Conservation (phyloP, 2,329 filamentous ascomycete genomes). For the Bipolaris cookei region DNA sequence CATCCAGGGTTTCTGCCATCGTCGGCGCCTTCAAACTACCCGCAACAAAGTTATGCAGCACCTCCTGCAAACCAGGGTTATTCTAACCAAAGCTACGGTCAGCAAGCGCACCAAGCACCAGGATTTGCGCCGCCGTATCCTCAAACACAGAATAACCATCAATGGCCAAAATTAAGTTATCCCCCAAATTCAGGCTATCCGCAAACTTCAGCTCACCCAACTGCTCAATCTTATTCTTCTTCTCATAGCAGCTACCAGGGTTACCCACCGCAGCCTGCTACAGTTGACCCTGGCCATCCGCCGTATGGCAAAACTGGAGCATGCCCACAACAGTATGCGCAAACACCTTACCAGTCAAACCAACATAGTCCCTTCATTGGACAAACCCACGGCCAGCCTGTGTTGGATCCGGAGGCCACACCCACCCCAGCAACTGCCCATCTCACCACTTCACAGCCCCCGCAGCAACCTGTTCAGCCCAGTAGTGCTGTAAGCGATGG, state of each 20-base stretch:
- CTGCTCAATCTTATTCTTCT: conserved; percentile 30
- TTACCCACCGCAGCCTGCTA: conserved; percentile 28
- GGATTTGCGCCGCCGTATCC: conserved; percentile 32
- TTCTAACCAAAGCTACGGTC: conserved; percentile 30
- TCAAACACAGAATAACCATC: conserved; percentile 28
- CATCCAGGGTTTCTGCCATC: conserved; percentile 38
- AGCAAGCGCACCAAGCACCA: conserved; percentile 24
- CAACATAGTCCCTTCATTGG: conserved; percentile 27
- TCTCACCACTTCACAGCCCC: conserved; percentile 20
- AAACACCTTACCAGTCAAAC: conserved; percentile 23
- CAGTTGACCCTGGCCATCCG: conserved; percentile 32
- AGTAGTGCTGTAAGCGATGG: conserved; percentile 27
- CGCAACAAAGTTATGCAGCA: conserved; percentile 31
- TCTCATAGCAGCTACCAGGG: conserved; percentile 25
- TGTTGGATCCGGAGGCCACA: conserved; percentile 36
- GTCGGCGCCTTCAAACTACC: conserved; percentile 27
- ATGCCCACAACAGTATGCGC: conserved; percentile 30
- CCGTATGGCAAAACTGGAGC: conserved; percentile 31
- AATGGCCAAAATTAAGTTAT: conserved; percentile 37
- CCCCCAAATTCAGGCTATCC: conserved; percentile 30
- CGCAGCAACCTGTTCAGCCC: conserved; percentile 19
- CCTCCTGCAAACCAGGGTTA: conserved; percentile 33
- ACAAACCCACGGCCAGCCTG: conserved; percentile 4
- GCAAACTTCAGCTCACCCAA: conserved; percentile 31
- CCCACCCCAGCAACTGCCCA: conserved; percentile 38